These are phyloP conservation scores for Penicillium sp. DNA, from an alignment of 2,329 filamentous ascomycete genomes.

Conservation along the genomic window DNA sequence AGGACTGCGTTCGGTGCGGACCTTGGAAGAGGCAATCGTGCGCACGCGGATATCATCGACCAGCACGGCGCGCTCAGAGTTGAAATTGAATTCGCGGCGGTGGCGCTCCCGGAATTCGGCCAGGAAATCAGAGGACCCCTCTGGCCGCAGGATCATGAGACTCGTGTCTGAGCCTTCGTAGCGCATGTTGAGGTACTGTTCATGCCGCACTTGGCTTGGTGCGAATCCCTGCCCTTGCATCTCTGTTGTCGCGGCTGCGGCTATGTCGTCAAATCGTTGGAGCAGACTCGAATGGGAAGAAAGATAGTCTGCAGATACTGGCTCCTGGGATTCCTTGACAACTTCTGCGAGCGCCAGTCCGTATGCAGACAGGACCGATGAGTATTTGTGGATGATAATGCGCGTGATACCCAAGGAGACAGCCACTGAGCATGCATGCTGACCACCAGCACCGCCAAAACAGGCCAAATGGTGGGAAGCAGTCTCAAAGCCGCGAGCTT, in stretches of 20 bases:
- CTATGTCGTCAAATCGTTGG: conserved; percentile 74
- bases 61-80: conserved; percentile 79
- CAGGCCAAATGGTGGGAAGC: conserved; percentile 87
- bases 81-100: conserved; percentile 90
- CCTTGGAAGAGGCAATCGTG: conserved; percentile 70
- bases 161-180: conserved; percentile 56
- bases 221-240: conserved; percentile 49
- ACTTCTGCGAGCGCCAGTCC: conserved; percentile 92
- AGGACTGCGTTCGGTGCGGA: conserved; percentile 64
- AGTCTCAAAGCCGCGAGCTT: conserved; percentile 89
- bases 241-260: conserved; percentile 56
- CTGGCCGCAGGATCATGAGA: conserved; percentile 59
- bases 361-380: conserved; percentile 87
- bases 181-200: conserved; percentile 52
- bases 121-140: conserved; percentile 79
- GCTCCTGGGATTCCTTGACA: conserved; percentile 78
- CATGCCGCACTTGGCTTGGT: conserved; percentile 42
- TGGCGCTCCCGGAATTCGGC: conserved; percentile 83
- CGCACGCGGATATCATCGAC: conserved; percentile 87
- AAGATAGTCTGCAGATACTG: conserved; percentile 58
- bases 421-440: conserved; percentile 90
- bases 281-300: conserved; percentile 52
- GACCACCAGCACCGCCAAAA: conserved; percentile 88
- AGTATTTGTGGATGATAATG: conserved; percentile 86
- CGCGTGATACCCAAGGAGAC: conserved; percentile 81